Conservation (phyloP, 106 monocot genomes). For the Dioscorea dumetorum region DNA sequence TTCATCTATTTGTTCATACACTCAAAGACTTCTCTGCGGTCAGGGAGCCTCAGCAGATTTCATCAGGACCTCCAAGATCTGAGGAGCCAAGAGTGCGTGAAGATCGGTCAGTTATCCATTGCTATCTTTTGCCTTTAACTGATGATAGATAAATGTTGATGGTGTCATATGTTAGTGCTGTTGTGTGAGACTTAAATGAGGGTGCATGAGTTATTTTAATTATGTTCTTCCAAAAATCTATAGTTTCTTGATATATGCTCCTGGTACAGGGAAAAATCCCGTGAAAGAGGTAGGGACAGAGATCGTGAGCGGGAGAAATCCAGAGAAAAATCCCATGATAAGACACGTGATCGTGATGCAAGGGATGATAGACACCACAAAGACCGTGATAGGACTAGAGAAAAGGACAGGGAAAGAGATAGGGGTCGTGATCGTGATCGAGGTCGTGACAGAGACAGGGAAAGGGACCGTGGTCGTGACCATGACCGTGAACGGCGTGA, state of each 20-base stretch:
- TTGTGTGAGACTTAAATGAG: too few species aligned
- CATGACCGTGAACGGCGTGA: conserved; percentile 21
- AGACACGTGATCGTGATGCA: conserved; percentile 24
- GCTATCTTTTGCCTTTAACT: too few species aligned
- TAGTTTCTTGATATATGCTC: not conserved
- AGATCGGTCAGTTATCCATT: conserved; percentile 21
- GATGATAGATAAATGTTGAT: too few species aligned
- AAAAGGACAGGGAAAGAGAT: conserved; percentile 39
- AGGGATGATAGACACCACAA: conserved; percentile 15
- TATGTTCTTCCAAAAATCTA: not conserved
- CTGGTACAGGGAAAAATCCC: conserved; percentile 61
- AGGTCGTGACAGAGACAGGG: conserved; percentile 25
- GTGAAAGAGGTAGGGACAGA: conserved; percentile 36
- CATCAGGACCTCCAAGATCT: conserved; percentile 42
- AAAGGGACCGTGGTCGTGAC: conserved; percentile 47
- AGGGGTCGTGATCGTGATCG: conserved; percentile 35
- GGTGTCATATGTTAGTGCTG: too few species aligned
- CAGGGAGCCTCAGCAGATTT: conserved; percentile 69
- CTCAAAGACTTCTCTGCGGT: not conserved
- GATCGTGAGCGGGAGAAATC: conserved; percentile 10
- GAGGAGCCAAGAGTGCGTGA: conserved; percentile 80
- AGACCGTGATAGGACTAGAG: conserved; percentile 35
- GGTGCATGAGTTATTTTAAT: not conserved
- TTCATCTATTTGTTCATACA: not conserved
- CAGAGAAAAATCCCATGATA: conserved; percentile 17